Percentiles rank a stretch among this genome's conserved stretches.
phyloP scores from a whole-genome alignment of 805 yeast species.

The Sugiyamaella floridensis region DNA sequence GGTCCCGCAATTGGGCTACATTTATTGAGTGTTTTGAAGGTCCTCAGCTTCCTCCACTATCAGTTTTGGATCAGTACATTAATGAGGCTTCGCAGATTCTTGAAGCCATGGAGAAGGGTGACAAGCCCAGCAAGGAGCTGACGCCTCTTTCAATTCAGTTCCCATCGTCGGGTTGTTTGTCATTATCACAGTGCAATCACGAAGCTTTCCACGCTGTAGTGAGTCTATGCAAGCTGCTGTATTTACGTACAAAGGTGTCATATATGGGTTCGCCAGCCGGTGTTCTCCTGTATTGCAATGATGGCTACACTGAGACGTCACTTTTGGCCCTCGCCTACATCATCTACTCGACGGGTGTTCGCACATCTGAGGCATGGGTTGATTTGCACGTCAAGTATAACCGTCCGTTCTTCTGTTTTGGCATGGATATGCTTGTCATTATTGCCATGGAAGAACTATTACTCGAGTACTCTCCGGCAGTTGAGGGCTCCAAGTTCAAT shows the following conservation, averaged over 20 bases:
- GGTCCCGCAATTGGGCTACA: conserved; percentile 28
- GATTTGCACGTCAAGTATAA: conserved; percentile 55
- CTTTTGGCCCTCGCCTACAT: conserved; percentile 63
- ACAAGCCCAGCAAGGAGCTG: conserved; percentile 2
- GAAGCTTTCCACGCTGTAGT: conserved; percentile 58
- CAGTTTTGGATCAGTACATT: conserved; percentile 20
- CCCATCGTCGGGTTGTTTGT: conserved; percentile 81
- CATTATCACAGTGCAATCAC: conserved; percentile 61
- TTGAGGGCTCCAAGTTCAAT: conserved; percentile 8
- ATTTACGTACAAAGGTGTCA: conserved; percentile 30
- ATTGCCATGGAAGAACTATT: conserved; percentile 58
- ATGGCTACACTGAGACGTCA: conserved; percentile 89
- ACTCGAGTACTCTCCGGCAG: conserved; percentile 50
- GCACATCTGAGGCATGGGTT: conserved; percentile 58
- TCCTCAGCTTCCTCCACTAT: conserved; percentile 20
- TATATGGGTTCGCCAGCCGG: conserved; percentile 21
- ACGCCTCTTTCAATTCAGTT: conserved; percentile 36
- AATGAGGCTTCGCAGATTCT: conserved; percentile 13
- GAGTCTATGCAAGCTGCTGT: conserved; percentile 62
- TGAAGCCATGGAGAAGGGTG: background rate
- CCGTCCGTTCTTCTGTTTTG: conserved; percentile 80
- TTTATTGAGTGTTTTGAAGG: conserved; percentile 31
- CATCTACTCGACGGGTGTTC: conserved; percentile 57
- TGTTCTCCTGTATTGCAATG: conserved; percentile 67
- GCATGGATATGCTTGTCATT: conserved; percentile 60